Evolutionary conservation across 805 yeast genomes (phyloP), one percentile per base, ranked within the genome.

Genomic region (Metschnikowia drakensbergensis): DNA sequence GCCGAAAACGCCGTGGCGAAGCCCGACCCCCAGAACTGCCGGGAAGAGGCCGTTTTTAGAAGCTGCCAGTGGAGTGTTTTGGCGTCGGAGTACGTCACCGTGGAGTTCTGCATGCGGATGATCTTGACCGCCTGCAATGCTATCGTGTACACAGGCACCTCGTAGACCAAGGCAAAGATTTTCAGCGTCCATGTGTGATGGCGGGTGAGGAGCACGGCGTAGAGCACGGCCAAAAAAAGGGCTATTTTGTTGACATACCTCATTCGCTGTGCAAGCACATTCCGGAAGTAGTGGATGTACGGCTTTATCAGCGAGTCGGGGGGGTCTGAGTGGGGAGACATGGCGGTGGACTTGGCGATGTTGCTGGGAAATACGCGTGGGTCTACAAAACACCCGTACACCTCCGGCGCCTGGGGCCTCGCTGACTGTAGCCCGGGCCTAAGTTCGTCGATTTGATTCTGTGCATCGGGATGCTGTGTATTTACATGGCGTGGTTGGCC

Each of bases 41-140:
- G n/a, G 17, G 17, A 4, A 3, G 32, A 13, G 8, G 10, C 45
- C 22, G 27, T 34, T 27, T 32, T 33, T 34, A 42, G 32, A 17
- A 67, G 53, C 37, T 72, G 76, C 22, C 58, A 54, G 1, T 62
- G 67, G 52, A 70, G 62, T 4, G 75, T 65, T 46, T 67, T 68
- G 41, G 62, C 60, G 13, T 55, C 46, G 4, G 71, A 57, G 46
- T 55, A 68, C 27, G 64, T 68, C 26, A 69, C 74, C 3, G 67
- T 61, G 13, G 67, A 54, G 36, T 58, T 55, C 17, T 49, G 51
- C 11, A 53, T 46, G 25, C 75, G 58, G 22, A 61, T 47, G 25
- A 57, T 52, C 42, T 64, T 65, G 41, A 71, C 57, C 4, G 62
- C 42, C 37, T 58, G 54, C 30, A 70, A 55, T 4, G 72, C 63